Base-by-base conservation (phyloP, 306 rosid genomes). In the Acacia acuminata region DNA sequence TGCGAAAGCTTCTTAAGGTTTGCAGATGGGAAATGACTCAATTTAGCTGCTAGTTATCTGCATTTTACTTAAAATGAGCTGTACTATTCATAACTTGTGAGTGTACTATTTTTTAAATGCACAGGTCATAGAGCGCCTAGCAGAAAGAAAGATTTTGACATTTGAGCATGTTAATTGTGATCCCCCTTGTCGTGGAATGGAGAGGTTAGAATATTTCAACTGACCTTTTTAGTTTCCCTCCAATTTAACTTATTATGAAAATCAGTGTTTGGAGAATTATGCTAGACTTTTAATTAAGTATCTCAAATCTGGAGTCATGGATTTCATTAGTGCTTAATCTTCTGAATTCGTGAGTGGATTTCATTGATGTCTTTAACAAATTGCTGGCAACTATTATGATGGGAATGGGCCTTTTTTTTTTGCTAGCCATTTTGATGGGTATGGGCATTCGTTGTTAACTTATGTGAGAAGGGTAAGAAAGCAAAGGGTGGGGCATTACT, bases 1-100 rank as follows among this genome's bases (percentile, higher is more conserved):
- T 96, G 60, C 90, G 99, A 77, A 96, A 96, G 89, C 99, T 96
- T 87, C 94, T 96, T 50, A 96, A 96, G 99, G 99, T 94, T 85
- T 67, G 22, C 70, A 22, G 48, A 72, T 68, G 45, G 76, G 67
- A 75, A 82, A 79, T 71, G 60, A 44, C 15, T 85, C 44, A 43
- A 58, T 80, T 88, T 60, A 72, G 64, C 80, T 82, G 55, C 78
- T 64, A 65, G 47, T 80, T 82, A 77, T 70, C 78, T 77, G 48
- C 79, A 45, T 74, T 75, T 34, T 60, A 40, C 67, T n/a, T 42
- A 58, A 22, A 58, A 22, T 22, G 65, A 58, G 65, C 30, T 58
- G 22, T 58, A 7, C 14, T 56, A 56, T 56, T 22, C 2, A 22
- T 58, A 15, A 22, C 15, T 58, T 58, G 30, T 75, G 61, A 74